Conservation (phyloP, 2,329 filamentous ascomycete species). For the Capronia americana region DNA sequence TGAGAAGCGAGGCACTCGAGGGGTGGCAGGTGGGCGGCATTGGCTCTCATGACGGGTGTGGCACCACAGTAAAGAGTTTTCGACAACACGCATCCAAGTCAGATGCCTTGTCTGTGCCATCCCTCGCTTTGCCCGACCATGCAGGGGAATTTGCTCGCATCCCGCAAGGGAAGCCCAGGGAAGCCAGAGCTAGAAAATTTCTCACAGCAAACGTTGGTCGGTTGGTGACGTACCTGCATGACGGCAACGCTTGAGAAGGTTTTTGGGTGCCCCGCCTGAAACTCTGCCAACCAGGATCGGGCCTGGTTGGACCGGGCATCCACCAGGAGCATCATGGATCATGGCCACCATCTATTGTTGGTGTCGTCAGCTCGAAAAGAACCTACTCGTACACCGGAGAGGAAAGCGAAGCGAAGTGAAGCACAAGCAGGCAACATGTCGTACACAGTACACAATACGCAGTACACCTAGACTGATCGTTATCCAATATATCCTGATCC, state of each 20-base stretch:
- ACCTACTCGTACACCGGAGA: neutral
- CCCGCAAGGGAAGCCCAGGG: neutral
- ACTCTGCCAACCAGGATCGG: conserved; percentile 9
- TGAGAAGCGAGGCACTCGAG: no score
- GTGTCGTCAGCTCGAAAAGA: neutral
- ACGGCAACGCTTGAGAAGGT: conserved; percentile 8
- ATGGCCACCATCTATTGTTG: neutral
- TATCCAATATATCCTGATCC: neutral
- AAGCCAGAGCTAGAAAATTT: conserved; percentile 7
- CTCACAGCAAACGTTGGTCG: conserved; percentile 3
- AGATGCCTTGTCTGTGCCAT: neutral
- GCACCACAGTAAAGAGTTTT: conserved; percentile 1
- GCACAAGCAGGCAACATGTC: neutral
- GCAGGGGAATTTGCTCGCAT: conserved; percentile 1
- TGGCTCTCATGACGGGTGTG: neutral
- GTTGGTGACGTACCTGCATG: conserved; percentile 27
- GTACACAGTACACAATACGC: neutral
- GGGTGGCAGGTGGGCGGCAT: neutral
- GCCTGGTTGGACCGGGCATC: neutral
- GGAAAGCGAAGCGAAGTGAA: neutral
- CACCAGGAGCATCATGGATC: neutral
- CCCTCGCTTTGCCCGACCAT: conserved; percentile 1
- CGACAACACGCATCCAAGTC: neutral
- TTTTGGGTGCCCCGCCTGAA: conserved; percentile 13
- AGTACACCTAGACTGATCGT: neutral